phyloP scores from a whole-genome alignment of 108 stramenopile genomes.

The Cyclotella atomus region DNA sequence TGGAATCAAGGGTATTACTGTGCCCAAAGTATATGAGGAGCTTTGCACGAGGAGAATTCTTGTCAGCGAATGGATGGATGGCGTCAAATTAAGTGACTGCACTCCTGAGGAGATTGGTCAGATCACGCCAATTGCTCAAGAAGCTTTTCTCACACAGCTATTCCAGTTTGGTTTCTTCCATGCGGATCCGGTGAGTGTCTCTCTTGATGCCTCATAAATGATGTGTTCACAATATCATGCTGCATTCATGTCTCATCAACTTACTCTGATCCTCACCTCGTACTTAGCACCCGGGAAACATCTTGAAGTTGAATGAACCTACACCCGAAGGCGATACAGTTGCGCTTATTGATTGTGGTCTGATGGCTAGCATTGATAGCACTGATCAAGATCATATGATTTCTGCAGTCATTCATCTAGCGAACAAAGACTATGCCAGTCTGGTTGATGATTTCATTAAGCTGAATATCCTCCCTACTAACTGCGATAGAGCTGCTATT shows the following conservation, averaged over 20 bases:
- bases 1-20: conserved; percentile 72
- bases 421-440: conserved; percentile 85
- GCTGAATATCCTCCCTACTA: conserved; percentile 81
- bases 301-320: conserved; percentile 71
- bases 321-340: conserved; percentile 71
- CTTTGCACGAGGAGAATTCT: conserved; percentile 80
- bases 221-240: no score
- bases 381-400: conserved; percentile 86
- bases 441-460: conserved; percentile 89
- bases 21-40: conserved; percentile 78
- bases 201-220: no score
- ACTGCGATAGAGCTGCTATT: conserved; percentile 77
- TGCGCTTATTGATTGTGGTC: conserved; percentile 89
- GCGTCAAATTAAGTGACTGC: conserved; percentile 74
- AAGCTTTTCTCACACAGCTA: conserved; percentile 87
- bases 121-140: conserved; percentile 81
- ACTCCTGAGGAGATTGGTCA: conserved; percentile 60
- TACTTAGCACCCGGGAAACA: conserved; percentile 61
- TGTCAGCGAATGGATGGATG: conserved; percentile 91
- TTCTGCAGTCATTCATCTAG: conserved; percentile 88
- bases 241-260: not conserved
- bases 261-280: not conserved
- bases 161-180: conserved; percentile 82
- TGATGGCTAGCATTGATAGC: conserved; percentile 79
- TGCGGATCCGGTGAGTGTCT: conserved; percentile 57